phyloP scores from a whole-genome alignment of 768 basidiomycete genomes.

The Collybia sordida region DNA sequence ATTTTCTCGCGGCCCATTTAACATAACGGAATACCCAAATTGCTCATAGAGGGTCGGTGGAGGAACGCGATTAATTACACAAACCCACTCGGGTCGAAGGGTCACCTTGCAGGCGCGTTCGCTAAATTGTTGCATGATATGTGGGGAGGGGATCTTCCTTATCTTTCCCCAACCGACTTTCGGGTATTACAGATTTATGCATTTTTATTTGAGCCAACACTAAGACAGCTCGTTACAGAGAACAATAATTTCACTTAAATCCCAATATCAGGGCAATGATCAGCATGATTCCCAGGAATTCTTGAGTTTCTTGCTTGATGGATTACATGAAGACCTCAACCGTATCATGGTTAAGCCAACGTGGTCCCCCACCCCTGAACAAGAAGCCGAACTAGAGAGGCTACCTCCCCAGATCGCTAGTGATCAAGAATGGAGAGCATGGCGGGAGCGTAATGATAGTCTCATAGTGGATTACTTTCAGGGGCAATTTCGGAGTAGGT shows the following conservation, averaged over 20 bases:
- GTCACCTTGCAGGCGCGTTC: conserved; percentile 78
- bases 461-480: conserved; percentile 97
- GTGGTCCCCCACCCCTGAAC: conserved; percentile 65
- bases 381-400: conserved; percentile 86
- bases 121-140: conserved; percentile 81
- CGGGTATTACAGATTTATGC: conserved; percentile 49
- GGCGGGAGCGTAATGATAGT: conserved; percentile 88
- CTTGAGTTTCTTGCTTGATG: conserved; percentile 89
- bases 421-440: conserved; percentile 90
- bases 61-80: conserved; percentile 78
- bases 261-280: conserved; percentile 79
- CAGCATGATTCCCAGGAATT: conserved; percentile 99
- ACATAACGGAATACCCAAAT: conserved; percentile 8
- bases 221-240: not conserved
- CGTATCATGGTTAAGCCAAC: conserved; percentile 73
- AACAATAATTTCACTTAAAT: conserved; percentile 1
- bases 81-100: conserved; percentile 88
- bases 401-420: conserved; percentile 86
- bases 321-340: conserved; percentile 87
- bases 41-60: conserved; percentile 69
- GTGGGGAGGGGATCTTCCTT: conserved; percentile 85
- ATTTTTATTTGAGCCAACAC: not conserved
- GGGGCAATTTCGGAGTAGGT: conserved; percentile 89
- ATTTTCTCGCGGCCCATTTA: not conserved
- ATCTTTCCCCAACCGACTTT: conserved; percentile 80